These are phyloP conservation scores for Rhodotorula sp. DNA, from an alignment of 1,284 basidiomycete genomes.

Conservation along the genomic window DNA sequence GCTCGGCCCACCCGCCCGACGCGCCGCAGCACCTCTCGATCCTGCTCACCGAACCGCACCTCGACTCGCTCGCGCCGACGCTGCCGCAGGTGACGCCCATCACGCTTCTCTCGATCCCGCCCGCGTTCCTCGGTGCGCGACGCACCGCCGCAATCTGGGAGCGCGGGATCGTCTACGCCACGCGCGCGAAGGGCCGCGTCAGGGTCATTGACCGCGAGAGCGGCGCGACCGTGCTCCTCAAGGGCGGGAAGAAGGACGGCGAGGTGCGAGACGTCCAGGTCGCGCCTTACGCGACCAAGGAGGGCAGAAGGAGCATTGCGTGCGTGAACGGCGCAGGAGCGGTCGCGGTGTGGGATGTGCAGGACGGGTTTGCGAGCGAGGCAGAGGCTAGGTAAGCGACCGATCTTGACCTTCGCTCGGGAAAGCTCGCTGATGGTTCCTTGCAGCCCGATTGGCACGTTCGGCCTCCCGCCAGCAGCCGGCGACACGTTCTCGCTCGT, in stretches of 20 bases:
- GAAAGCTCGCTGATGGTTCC: too few species aligned
- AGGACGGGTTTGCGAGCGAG: conserved; percentile 2
- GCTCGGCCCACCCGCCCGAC: neutral
- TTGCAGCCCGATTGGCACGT: neutral
- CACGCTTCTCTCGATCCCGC: conserved; percentile 19
- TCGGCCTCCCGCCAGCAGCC: neutral
- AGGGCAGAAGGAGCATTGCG: neutral
- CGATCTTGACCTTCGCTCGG: too few species aligned
- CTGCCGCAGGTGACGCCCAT: conserved; percentile 16
- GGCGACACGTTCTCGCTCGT: neutral
- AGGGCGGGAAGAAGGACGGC: conserved; percentile 1
- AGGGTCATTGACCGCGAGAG: conserved; percentile 33
- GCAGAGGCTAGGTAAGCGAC: neutral
- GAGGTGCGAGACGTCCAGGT: conserved; percentile 11
- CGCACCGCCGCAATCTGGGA: conserved; percentile 5
- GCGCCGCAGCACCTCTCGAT: conserved; percentile 20
- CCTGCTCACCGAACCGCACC: conserved; percentile 6
- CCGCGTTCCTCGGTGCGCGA: neutral
- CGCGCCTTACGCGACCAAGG: neutral
- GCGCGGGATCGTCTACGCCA: conserved; percentile 22
- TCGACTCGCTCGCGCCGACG: conserved; percentile 11
- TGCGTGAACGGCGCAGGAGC: neutral
- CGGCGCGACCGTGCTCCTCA: conserved; percentile 23
- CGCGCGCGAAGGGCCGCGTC: conserved; percentile 10
- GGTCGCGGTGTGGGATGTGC: conserved; percentile 10